phyloP scores from a whole-genome alignment of 139 green algal species.

The Chlorella sp. region DNA sequence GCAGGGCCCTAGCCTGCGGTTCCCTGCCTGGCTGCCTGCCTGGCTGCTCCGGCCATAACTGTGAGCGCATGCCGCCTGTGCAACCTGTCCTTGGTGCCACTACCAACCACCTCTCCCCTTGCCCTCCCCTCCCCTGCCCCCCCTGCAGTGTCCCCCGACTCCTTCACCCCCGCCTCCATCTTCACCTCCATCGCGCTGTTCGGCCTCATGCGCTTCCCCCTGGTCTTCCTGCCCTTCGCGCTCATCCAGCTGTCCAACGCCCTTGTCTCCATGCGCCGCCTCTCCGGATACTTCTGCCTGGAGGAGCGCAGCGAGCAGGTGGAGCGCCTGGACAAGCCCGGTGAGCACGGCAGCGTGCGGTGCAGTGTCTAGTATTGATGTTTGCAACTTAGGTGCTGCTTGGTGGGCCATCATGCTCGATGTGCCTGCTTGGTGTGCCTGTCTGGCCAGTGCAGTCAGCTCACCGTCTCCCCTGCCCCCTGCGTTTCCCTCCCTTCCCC shows the following conservation, averaged over 20 bases:
- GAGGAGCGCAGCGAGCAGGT: conserved; percentile 61
- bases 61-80: no score
- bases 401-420: no score
- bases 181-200: conserved; percentile 95
- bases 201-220: conserved; percentile 92
- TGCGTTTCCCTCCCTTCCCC: neutral
- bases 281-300: conserved; percentile 60
- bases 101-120: no score
- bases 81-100: no score
- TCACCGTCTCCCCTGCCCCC: neutral
- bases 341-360: neutral
- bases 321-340: conserved; percentile 28
- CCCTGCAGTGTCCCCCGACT: conserved; percentile 31
- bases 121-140: neutral
- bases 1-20: no score
- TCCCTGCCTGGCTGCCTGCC: no score
- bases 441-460: neutral
- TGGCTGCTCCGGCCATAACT: no score
- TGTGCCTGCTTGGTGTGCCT: neutral
- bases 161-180: conserved; percentile 71
- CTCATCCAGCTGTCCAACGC: conserved; percentile 68
- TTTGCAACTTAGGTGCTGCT: no score
- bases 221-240: conserved; percentile 91
- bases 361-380: no score
- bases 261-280: conserved; percentile 61